phyloP scores from a whole-genome alignment of 345 rosid genomes.

The Eucalyptus microcorys region DNA sequence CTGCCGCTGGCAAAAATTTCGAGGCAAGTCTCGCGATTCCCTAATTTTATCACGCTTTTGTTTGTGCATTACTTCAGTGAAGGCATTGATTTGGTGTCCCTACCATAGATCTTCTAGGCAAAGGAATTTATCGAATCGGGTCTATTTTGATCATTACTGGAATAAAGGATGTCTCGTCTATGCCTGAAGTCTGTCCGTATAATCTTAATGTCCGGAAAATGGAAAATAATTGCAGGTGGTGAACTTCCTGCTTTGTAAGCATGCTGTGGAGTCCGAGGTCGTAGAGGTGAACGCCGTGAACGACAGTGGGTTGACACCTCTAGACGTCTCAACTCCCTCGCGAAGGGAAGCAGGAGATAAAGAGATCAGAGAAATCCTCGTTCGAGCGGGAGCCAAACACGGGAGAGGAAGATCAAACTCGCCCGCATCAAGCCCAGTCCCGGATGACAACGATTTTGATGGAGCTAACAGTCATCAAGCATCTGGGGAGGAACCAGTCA shows the following conservation, averaged over 20 bases:
- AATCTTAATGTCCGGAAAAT: neutral
- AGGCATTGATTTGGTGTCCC: neutral
- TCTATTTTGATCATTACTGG: neutral
- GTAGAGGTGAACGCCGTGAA: neutral
- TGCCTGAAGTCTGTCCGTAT: rapidly evolving
- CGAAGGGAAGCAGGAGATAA: no score
- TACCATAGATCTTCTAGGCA: neutral
- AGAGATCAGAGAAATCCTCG: neutral
- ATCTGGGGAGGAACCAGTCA: neutral
- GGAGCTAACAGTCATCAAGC: neutral
- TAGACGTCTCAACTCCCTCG: neutral
- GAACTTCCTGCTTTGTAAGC: neutral
- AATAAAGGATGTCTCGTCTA: neutral
- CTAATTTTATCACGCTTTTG: neutral
- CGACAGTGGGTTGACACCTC: rapidly evolving
- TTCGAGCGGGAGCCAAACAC: neutral
- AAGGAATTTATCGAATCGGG: neutral
- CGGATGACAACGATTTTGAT: rapidly evolving
- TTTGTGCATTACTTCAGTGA: neutral
- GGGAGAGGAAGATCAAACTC: neutral
- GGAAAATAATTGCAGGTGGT: neutral
- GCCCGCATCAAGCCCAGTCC: rapidly evolving
- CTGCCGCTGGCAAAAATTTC: neutral
- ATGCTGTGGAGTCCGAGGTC: neutral
- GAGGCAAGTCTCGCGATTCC: neutral